These are phyloP conservation scores for Anacardium occidentale DNA, from an alignment of 345 rosid species.

Conservation along the genomic window DNA sequence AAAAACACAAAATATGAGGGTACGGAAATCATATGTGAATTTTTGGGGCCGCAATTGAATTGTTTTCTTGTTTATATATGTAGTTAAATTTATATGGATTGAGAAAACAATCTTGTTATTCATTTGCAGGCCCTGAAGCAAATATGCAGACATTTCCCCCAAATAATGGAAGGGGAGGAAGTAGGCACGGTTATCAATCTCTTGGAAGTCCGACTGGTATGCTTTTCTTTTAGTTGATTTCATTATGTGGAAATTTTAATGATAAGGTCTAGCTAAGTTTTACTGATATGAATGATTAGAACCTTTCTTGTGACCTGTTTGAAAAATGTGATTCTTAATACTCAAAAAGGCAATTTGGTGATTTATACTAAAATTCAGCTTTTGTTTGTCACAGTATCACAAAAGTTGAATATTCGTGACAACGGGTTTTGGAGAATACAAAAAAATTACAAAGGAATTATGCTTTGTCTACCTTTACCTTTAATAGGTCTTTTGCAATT, in stretches of 20 bases:
- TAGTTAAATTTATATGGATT: neutral
- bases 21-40: slow-evolving; percentile 17
- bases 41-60: slow-evolving; percentile 4
- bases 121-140: slow-evolving; percentile 59
- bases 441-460: neutral
- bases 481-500: neutral
- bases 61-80: slow-evolving; percentile 1
- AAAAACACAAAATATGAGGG: slow-evolving; percentile 49
- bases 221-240: slow-evolving; percentile 13
- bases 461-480: neutral
- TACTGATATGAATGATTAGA: neutral
- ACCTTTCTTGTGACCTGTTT: neutral
- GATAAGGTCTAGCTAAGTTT: neutral
- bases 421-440: neutral
- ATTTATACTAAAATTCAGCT: neutral
- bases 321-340: neutral
- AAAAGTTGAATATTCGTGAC: neutral
- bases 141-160: slow-evolving; percentile 75
- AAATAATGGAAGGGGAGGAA: slow-evolving; percentile 38
- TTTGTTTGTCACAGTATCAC: neutral
- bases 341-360: neutral
- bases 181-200: slow-evolving; percentile 69
- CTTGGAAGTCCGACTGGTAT: slow-evolving; percentile 63
- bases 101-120: slow-evolving; percentile 17
- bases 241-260: neutral